Conservation (phyloP, 2,329 filamentous ascomycete species). For the Stagonosporopsis tanaceti region DNA sequence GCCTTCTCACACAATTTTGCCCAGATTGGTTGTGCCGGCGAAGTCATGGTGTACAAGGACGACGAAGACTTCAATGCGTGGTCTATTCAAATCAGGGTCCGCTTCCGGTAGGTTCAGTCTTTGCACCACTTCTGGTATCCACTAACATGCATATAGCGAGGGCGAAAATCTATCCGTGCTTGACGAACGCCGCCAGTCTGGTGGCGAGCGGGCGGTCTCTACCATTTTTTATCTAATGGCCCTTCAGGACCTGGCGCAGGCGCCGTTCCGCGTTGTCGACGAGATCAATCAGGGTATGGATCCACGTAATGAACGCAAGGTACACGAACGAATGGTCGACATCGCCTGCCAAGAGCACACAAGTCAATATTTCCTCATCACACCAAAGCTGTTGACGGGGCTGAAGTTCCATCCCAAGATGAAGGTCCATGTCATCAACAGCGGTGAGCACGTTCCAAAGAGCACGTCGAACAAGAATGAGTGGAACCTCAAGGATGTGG, state of each 20-base stretch:
- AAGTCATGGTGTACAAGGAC: conserved; percentile 87
- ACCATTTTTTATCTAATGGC: conserved; percentile 99
- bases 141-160: conserved; percentile 44
- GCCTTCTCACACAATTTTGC: conserved; percentile 94
- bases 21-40: conserved; percentile 91
- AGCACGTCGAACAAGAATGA: conserved; percentile 44
- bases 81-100: conserved; percentile 93
- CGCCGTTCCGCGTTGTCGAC: conserved; percentile 96
- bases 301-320: conserved; percentile 96
- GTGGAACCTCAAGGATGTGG: conserved; percentile 55
- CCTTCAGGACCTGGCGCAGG: conserved; percentile 88
- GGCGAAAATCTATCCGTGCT: conserved; percentile 84
- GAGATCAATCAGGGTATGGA: conserved; percentile 99
- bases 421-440: conserved; percentile 92
- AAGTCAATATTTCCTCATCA: conserved; percentile 92
- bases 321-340: conserved; percentile 97
- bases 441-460: conserved; percentile 71
- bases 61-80: conserved; percentile 90
- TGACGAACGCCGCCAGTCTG: conserved; percentile 91
- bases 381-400: conserved; percentile 88
- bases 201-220: conserved; percentile 92
- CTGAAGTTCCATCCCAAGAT: conserved; percentile 89
- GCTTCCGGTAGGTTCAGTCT: conserved; percentile 74
- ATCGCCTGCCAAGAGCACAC: conserved; percentile 86
- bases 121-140: conserved; percentile 3